Percentiles rank a stretch among this genome's conserved stretches.
These are phyloP conservation scores for Annulohypoxylon nitens DNA, from an alignment of 495 filamentous ascomycete species.

Conservation along the genomic window DNA sequence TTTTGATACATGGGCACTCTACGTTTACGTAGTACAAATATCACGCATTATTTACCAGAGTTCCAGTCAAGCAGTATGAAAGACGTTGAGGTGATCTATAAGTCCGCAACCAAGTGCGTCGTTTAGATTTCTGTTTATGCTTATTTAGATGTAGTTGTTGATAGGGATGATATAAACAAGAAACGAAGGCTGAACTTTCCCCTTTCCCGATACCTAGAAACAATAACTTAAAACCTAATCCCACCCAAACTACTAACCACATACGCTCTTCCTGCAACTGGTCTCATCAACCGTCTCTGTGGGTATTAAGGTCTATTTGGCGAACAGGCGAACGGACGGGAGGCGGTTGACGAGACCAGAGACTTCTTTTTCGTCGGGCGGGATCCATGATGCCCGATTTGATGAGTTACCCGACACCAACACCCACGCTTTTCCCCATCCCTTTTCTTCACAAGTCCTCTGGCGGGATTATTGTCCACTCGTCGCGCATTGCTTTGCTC, in stretches of 20 bases:
- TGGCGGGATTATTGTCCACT: conserved; percentile 15
- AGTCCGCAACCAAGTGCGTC: conserved; percentile 6
- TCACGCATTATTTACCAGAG: too few relatives aligned
- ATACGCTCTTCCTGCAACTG: not conserved
- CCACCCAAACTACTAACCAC: conserved; percentile 16
- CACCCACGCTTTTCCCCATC: conserved; percentile 6
- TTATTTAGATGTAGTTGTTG: conserved; percentile 5
- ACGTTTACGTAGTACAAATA: too few relatives aligned
- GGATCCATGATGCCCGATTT: not conserved
- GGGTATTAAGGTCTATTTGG: conserved; percentile 3
- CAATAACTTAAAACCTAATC: conserved; percentile 2
- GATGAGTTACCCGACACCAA: not conserved
- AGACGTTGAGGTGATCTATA: too few relatives aligned
- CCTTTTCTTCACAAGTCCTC: not conserved
- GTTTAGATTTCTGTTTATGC: conserved; percentile 10
- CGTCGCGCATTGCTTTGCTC: conserved; percentile 13
- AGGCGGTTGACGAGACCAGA: not conserved
- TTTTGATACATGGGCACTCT: too few relatives aligned
- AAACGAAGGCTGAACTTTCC: conserved; percentile 28
- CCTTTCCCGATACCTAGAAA: conserved; percentile 8
- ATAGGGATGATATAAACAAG: conserved; percentile 16
- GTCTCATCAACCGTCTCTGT: not conserved
- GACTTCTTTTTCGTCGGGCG: not conserved
- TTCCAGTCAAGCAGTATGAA: too few relatives aligned
- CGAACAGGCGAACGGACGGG: not conserved